Evolutionary conservation across 495 filamentous ascomycete species (phyloP), one percentile per base, ranked within the genome.

Genomic region (Aspergillus steynii): DNA sequence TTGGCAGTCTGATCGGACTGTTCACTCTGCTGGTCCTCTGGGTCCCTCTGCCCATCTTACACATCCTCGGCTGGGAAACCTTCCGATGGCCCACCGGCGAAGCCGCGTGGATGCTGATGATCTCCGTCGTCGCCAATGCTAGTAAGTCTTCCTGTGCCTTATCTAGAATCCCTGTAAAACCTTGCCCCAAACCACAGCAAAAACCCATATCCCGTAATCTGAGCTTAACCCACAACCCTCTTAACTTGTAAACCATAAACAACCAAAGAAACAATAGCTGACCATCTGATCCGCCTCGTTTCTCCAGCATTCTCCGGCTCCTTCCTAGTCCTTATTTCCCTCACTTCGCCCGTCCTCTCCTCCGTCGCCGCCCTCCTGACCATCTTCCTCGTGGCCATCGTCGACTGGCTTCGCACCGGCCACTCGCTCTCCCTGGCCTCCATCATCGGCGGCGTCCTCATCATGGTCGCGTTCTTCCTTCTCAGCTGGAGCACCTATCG

Each of bases 341-440:
- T 99, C 9, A 99, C 95, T 3, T 92, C 89, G 20, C 95, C 95
- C 4, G 95, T 99, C 7, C 80, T 99, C 5, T 93, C 88, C 58
- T 92, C 88, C 15, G 95, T 99, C 7, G 95, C 95, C 5, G 91
- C 92, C 5, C 82, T 99, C 48, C 82, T 99, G 29, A 98, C 95
- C 15, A 98, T 99, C 64, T 97, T 99, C 80, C 83, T 97, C 55
- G 94, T 99, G 2, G 94, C 94, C 0, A 82, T 97, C 45, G 89
- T 88, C 37, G 95, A 99, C 71, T 96, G 93, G 90, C 66, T 91
- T 50, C 78, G 89, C 60, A 93, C 90, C 1, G 92, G 92, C 28
- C 80, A 85, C 58, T 86, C 89, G 1, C 80, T 97, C 29, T 89
- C 87, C 50, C 68, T 80, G 2, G 88, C 92, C 1, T 88, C 93